These are phyloP conservation scores for Hypseocharis bilobata DNA, from an alignment of 441 rosid species.

Conservation along the genomic window DNA sequence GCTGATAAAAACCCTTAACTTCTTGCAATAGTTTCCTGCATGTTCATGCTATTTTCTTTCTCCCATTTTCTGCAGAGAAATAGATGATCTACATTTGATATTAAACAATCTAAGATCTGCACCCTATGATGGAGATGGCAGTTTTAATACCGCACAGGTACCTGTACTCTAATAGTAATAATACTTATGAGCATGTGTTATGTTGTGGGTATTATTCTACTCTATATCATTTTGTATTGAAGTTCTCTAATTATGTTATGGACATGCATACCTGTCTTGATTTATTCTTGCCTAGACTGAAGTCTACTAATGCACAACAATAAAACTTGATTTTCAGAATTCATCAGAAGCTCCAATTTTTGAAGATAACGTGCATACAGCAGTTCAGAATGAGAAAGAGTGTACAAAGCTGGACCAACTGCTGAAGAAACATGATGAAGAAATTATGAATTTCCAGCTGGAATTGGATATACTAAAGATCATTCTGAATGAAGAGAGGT, in stretches of 20 bases:
- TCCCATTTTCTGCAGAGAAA: constrained; percentile 53
- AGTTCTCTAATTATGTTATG: background rate
- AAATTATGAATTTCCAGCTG: constrained; percentile 69
- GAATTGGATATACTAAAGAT: constrained; percentile 78
- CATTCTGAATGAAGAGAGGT: constrained; percentile 75
- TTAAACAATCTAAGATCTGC: constrained; percentile 38
- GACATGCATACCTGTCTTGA: background rate
- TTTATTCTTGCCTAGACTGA: background rate
- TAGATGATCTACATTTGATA: constrained; percentile 41
- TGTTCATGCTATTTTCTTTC: constrained; percentile 18
- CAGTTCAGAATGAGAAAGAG: constrained; percentile 24
- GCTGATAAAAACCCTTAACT: constrained; percentile 8
- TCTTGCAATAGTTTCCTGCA: constrained; percentile 15
- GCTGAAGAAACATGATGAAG: constrained; percentile 44
- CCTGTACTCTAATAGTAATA: background rate
- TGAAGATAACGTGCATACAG: constrained; percentile 13
- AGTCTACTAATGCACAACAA: constrained; percentile 3
- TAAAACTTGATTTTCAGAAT: constrained; percentile 35
- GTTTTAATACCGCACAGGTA: constrained; percentile 39
- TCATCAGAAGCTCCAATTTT: constrained; percentile 17
- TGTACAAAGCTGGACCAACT: constrained; percentile 28
- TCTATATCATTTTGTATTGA: background rate
- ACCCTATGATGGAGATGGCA: constrained; percentile 29
- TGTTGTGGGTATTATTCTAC: background rate
- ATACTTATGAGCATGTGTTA: background rate